A percentile compares a stretch with the other conserved stretches of the same genome.
Evolutionary conservation across 2,329 filamentous ascomycete genomes (phyloP).

Genomic region (Thermothelomyces thermophilus): DNA sequence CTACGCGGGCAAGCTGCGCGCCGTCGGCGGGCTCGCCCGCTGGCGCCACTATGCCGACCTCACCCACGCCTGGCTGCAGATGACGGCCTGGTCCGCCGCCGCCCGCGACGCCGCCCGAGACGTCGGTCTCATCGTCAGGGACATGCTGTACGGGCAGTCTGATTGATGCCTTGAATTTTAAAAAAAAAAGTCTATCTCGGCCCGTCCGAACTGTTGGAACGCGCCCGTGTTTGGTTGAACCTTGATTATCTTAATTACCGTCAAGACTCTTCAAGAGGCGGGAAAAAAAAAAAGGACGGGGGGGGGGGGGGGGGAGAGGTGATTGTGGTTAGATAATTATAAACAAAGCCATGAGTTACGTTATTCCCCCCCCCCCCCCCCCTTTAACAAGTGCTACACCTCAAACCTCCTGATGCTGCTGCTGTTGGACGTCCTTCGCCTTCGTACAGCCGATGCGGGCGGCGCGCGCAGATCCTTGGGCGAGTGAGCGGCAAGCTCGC

Average conservation of each 20-base stretch:
- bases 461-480: conserved; percentile 8
- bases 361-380: too few relatives aligned
- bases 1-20: conserved; percentile 14
- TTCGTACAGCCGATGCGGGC: conserved; percentile 4
- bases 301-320: too few relatives aligned
- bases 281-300: too few relatives aligned
- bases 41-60: conserved; percentile 16
- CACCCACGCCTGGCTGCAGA: conserved; percentile 12
- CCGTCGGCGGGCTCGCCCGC: background rate
- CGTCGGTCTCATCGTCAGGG: background rate
- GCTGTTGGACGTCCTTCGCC: conserved; percentile 13
- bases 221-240: too few relatives aligned
- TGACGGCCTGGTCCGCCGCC: conserved; percentile 8
- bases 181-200: too few relatives aligned
- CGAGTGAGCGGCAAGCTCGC: background rate
- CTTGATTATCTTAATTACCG: too few relatives aligned
- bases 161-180: too few relatives aligned
- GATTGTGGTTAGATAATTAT: too few relatives aligned
- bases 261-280: too few relatives aligned
- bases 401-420: conserved; percentile 16
- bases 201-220: too few relatives aligned
- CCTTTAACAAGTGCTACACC: background rate
- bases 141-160: conserved; percentile 4
- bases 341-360: too few relatives aligned
- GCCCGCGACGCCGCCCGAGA: background rate